phyloP scores from a whole-genome alignment of 805 yeast species.

The Kodamaea laetipori region DNA sequence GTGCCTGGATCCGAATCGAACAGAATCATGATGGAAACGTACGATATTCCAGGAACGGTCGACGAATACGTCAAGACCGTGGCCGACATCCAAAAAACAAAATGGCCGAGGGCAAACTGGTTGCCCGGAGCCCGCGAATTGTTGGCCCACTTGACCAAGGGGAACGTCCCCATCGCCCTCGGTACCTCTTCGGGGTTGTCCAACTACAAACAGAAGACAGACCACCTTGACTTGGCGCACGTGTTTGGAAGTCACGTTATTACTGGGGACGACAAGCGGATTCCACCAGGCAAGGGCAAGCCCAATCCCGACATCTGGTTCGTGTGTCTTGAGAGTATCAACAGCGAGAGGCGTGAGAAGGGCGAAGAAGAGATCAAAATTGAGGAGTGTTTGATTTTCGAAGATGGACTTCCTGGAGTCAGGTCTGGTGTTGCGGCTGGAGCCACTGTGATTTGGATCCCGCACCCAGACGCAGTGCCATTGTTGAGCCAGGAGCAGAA shows the following conservation, averaged over 20 bases:
- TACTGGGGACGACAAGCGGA: constrained; percentile 85
- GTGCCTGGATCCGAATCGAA: constrained; percentile 82
- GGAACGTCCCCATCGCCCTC: constrained; percentile 75
- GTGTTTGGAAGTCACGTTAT: constrained; percentile 69
- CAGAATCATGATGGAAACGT: constrained; percentile 63
- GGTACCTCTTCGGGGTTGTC: constrained; percentile 78
- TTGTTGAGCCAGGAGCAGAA: constrained; percentile 54
- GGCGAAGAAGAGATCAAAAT: constrained; percentile 56
- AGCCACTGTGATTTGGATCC: constrained; percentile 91
- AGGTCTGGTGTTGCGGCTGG: constrained; percentile 81
- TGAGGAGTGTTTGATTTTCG: constrained; percentile 85
- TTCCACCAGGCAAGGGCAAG: constrained; percentile 85
- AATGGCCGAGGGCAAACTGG: constrained; percentile 67
- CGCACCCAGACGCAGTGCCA: constrained; percentile 71
- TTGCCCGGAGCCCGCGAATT: constrained; percentile 86
- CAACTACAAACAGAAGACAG: constrained; percentile 73
- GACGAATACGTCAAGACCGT: constrained; percentile 62
- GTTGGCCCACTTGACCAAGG: constrained; percentile 51
- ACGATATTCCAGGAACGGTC: constrained; percentile 63
- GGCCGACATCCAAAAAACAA: constrained; percentile 51
- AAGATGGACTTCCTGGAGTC: constrained; percentile 95
- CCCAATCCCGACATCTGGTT: constrained; percentile 95
- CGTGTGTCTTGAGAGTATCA: constrained; percentile 71
- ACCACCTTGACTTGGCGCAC: constrained; percentile 47
- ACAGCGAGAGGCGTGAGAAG: constrained; percentile 48